Percentiles rank a stretch among this genome's conserved stretches.
Conservation (phyloP, 768 basidiomycete species). For the Termitomyces sp. region DNA sequence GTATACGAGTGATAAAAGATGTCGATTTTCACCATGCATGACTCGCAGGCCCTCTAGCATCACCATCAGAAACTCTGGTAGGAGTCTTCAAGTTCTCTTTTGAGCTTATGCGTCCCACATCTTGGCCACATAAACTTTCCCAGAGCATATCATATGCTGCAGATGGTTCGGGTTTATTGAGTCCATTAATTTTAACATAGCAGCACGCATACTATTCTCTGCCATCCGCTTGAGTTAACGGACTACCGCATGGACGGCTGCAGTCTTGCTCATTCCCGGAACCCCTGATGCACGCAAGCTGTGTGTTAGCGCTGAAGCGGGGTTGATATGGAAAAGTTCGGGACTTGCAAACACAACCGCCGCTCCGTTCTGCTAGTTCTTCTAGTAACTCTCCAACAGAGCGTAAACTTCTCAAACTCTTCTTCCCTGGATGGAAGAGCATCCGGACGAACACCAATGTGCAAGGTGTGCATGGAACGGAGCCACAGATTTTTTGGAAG, state of each 20-base stretch:
- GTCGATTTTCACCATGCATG: slow-evolving; percentile 74
- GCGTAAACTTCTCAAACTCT: slow-evolving; percentile 65
- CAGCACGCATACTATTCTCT: slow-evolving; percentile 54
- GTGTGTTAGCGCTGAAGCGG: background rate
- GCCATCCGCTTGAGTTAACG: slow-evolving; percentile 89
- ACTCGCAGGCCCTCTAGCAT: slow-evolving; percentile 60
- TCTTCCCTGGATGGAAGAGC: slow-evolving; percentile 83
- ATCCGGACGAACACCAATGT: slow-evolving; percentile 91
- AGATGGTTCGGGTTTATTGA: slow-evolving; percentile 88
- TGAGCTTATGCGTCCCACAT: slow-evolving; percentile 55
- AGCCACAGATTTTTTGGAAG: slow-evolving; percentile 77
- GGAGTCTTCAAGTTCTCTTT: slow-evolving; percentile 83
- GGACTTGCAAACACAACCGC: slow-evolving; percentile 88
- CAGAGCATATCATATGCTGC: slow-evolving; percentile 90
- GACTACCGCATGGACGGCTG: slow-evolving; percentile 92
- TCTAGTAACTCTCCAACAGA: slow-evolving; percentile 83
- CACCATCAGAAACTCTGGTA: slow-evolving; percentile 69
- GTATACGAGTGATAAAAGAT: background rate
- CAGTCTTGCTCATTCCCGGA: slow-evolving; percentile 98
- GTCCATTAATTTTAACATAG: slow-evolving; percentile 96
- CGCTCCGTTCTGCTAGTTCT: slow-evolving; percentile 91
- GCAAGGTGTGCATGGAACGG: slow-evolving; percentile 84
- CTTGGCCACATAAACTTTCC: slow-evolving; percentile 86
- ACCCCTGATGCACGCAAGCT: slow-evolving; percentile 84
- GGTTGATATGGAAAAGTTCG: background rate